Evolutionary conservation across 176 grass and related monocot genomes (phyloP), one percentile per base, ranked within the genome.

Genomic region (Canna indica): DNA sequence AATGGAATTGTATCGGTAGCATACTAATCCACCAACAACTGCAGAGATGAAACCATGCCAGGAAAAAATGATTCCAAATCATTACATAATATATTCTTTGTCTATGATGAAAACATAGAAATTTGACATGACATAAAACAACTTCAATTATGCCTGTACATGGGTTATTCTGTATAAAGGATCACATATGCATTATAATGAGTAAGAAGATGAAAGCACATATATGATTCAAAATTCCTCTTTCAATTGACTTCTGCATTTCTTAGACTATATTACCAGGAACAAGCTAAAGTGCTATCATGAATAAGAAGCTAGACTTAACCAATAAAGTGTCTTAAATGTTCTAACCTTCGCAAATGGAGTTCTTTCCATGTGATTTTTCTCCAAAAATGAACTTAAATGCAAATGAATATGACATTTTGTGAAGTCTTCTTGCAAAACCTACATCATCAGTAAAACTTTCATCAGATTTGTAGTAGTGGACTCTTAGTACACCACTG

Each of bases 371-470:
- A 14, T 18, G 17, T 76, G 73, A 72, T 76, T 85, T 69, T 72
- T 79, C 65, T 90, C 79, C 64, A 97, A 81, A 30, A 97, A 87
- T 76, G 88, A 79, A 66, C 71, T 58, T 67, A 97, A 82, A 85
- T 97, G 77, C 22, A 86, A 82, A 57, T 29, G 79, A 20, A 90
- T 68, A 61, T 92, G 81, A 42, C 90, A 92, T 81, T 87, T 97
- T 74, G 88, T 90, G 81, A 92, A 88, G 66, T 97, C 93, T 81
- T 92, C 86, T 77, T 92, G 71, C 2, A 97, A 73, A 69, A 97
- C 35, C 88, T 97, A 79, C 29, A 67, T n/a, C 64, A 77, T 16
- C 4, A 47, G 66, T 74, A 26, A 16, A 71, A 70, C 62, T 67
- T 52, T 74, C 26, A 76, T 58, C 32, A 70, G 27, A 76, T 69